A percentile compares a stretch with the other conserved stretches of the same genome.
These are phyloP conservation scores for Vigna radiata DNA, from an alignment of 306 rosid species.

Conservation along the genomic window DNA sequence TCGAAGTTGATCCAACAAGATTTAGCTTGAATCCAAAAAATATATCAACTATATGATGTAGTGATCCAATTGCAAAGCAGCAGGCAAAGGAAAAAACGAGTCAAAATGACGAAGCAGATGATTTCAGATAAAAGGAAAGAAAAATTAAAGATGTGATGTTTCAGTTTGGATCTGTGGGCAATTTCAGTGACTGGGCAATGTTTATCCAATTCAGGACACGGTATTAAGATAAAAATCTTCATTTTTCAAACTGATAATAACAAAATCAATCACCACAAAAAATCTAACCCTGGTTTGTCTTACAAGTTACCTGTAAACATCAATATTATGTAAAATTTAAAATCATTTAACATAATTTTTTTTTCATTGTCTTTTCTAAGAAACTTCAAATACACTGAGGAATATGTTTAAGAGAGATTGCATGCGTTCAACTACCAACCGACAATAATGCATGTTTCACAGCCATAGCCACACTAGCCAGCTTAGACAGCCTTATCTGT, in stretches of 20 bases:
- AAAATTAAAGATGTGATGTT: background rate
- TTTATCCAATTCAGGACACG: background rate
- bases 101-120: constrained; percentile 2
- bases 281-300: too few species aligned
- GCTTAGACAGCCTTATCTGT: constrained; percentile 15
- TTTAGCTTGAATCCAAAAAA: background rate
- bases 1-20: background rate
- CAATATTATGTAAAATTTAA: too few species aligned
- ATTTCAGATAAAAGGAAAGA: background rate
- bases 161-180: constrained; percentile 10
- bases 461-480: constrained; percentile 19
- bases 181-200: background rate
- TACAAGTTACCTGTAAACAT: too few species aligned
- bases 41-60: background rate
- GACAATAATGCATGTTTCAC: constrained; percentile 42
- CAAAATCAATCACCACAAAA: too few species aligned
- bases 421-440: constrained; percentile 49
- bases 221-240: background rate
- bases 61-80: background rate
- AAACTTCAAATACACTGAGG: constrained; percentile 28
- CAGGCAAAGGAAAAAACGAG: background rate
- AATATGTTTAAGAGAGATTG: constrained; percentile 36
- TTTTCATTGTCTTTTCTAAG: background rate
- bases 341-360: background rate
- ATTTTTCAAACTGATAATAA: background rate